phyloP scores from a whole-genome alignment of 768 basidiomycete genomes.

The Pleurotus djamor region DNA sequence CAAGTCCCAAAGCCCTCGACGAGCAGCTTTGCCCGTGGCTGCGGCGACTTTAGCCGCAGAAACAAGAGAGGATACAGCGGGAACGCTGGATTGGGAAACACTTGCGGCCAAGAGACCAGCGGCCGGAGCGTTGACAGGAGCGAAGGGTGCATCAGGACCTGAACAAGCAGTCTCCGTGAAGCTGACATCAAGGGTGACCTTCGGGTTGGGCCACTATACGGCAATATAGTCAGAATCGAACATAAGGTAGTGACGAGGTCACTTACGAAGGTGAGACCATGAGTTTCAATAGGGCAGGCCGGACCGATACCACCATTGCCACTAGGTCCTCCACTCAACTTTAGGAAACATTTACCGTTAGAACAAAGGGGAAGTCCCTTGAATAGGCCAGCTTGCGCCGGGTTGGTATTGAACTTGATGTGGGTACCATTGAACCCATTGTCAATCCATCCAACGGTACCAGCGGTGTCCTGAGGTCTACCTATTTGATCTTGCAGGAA shows the following conservation, averaged over 20 bases:
- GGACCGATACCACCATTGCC: neutral
- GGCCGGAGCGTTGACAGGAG: neutral
- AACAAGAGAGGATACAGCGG: neutral
- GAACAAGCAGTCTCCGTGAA: conserved; percentile 5
- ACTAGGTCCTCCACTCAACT: neutral
- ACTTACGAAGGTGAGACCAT: conserved; percentile 3
- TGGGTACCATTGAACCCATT: neutral
- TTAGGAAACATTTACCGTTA: neutral
- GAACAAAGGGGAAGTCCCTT: neutral
- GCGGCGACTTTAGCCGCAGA: neutral
- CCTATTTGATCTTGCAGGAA: neutral
- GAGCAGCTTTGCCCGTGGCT: neutral
- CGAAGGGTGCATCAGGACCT: neutral
- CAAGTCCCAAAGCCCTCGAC: too few species aligned
- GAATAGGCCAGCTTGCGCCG: neutral
- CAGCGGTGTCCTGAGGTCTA: neutral
- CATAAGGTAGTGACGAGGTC: too few species aligned
- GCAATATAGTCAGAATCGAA: too few species aligned
- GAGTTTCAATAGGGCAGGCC: neutral
- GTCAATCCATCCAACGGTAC: neutral
- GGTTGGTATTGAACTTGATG: conserved; percentile 1
- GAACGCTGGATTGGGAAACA: neutral
- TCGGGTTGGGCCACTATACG: conserved; percentile 7
- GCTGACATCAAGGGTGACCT: neutral
- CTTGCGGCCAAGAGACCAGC: neutral